Conservation (phyloP, 1,284 basidiomycete genomes). For the Ustilago trichophora region DNA sequence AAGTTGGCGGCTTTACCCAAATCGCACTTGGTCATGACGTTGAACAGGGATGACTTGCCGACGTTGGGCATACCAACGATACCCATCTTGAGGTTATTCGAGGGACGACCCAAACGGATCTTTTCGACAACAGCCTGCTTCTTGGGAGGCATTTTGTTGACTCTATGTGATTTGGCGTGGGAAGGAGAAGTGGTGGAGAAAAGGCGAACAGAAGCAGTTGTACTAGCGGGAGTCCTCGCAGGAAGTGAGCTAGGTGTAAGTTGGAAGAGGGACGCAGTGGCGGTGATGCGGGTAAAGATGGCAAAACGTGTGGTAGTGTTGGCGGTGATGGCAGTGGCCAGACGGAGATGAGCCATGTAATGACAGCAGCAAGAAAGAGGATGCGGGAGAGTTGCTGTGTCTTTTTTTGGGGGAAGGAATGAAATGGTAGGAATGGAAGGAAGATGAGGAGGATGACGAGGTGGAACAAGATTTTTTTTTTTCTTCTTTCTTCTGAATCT, state of each 20-base stretch:
- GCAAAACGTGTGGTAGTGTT: conserved; percentile 1
- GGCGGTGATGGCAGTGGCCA: conserved; percentile 22
- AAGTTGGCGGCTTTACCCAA: conserved; percentile 99
- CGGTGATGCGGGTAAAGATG: not conserved
- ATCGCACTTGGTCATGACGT: conserved; percentile 85
- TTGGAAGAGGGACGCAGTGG: not conserved
- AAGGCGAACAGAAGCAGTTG: conserved; percentile 6
- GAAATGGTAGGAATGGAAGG: not conserved
- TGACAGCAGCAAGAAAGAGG: not conserved
- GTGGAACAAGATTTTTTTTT: conserved; percentile 3
- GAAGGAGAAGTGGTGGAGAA: conserved; percentile 26
- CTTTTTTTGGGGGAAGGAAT: not conserved
- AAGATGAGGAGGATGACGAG: not conserved
- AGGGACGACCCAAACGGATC: conserved; percentile 61
- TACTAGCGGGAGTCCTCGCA: not conserved
- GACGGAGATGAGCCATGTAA: conserved; percentile 39
- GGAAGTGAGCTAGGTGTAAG: not conserved
- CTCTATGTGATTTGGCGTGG: conserved; percentile 34
- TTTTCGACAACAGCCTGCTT: conserved; percentile 53
- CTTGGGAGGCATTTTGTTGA: conserved; percentile 62
- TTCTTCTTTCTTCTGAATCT: conserved; percentile 2
- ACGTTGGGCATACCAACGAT: conserved; percentile 66
- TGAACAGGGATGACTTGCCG: conserved; percentile 70
- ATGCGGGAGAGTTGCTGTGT: not conserved
- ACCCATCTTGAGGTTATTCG: conserved; percentile 66